phyloP scores from a whole-genome alignment of 345 rosid genomes.

The Eutrema yunnanense region DNA sequence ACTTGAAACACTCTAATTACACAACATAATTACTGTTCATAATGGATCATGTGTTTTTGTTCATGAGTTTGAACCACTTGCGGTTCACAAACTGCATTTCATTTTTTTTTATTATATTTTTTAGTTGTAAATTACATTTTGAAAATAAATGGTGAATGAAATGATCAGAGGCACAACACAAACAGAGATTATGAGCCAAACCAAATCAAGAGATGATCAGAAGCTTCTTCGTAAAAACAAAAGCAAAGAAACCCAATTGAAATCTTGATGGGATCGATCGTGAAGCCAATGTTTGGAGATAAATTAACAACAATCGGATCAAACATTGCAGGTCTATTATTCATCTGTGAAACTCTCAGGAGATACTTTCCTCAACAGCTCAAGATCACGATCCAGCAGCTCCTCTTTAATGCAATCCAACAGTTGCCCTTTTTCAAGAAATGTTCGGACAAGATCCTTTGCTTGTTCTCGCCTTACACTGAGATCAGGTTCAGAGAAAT shows the following conservation, averaged over 20 bases:
- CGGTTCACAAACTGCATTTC: too few species aligned
- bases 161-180: neutral
- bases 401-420: constrained; percentile 10
- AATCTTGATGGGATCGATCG: constrained; percentile 1
- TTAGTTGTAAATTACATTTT: too few species aligned
- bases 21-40: too few species aligned
- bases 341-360: constrained; percentile 39
- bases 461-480: constrained; percentile 37
- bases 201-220: neutral
- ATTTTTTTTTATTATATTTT: too few species aligned
- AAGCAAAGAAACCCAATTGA: neutral
- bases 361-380: constrained; percentile 8
- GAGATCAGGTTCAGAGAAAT: constrained; percentile 48
- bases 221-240: neutral
- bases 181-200: neutral
- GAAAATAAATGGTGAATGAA: too few species aligned
- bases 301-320: constrained; percentile 7
- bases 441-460: constrained; percentile 26
- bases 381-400: neutral
- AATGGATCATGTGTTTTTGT: too few species aligned
- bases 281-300: constrained; percentile 11
- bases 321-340: constrained; percentile 33
- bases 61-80: too few species aligned
- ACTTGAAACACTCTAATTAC: too few species aligned
- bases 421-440: constrained; percentile 23